phyloP scores from a whole-genome alignment of 2,329 filamentous ascomycete species.

The Rhexocercosporidium sp. region DNA sequence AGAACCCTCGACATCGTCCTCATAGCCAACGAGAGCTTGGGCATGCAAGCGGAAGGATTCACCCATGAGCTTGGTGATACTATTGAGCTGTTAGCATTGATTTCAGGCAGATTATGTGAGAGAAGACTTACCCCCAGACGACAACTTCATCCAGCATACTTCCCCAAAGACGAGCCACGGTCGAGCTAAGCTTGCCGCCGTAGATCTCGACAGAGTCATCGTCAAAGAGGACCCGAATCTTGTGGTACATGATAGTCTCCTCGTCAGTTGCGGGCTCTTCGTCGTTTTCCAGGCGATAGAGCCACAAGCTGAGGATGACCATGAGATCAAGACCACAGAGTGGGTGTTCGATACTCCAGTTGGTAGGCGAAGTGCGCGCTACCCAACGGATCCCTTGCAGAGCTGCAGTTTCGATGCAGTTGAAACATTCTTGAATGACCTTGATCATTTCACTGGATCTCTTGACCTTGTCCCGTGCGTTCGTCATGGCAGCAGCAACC shows the following conservation, averaged over 20 bases:
- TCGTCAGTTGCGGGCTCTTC: constrained; percentile 87
- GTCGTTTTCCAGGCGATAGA: constrained; percentile 99
- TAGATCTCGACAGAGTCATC: constrained; percentile 86
- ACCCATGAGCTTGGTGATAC: constrained; percentile 93
- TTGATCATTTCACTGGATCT: constrained; percentile 97
- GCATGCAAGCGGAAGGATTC: constrained; percentile 97
- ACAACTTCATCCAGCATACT: constrained; percentile 98
- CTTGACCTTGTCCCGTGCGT: constrained; percentile 91
- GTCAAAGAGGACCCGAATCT: constrained; percentile 86
- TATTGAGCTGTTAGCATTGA: constrained; percentile 54
- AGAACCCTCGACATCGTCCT: constrained; percentile 78
- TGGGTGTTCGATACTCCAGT: constrained; percentile 98
- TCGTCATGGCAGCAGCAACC: constrained; percentile 95
- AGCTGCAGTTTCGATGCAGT: constrained; percentile 95
- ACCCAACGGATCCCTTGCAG: constrained; percentile 96
- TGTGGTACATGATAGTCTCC: constrained; percentile 89
- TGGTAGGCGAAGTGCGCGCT: constrained; percentile 94
- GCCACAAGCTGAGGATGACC: constrained; percentile 96
- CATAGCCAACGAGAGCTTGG: constrained; percentile 92
- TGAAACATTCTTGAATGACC: constrained; percentile 96
- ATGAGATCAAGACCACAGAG: constrained; percentile 96
- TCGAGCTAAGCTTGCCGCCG: constrained; percentile 87
- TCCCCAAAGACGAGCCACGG: constrained; percentile 93
- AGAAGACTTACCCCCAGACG: constrained; percentile 89
- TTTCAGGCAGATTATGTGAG: constrained; percentile 1